phyloP scores from a whole-genome alignment of 1,139 yeast species.

The Hemisphaericaspora xylanilytica region DNA sequence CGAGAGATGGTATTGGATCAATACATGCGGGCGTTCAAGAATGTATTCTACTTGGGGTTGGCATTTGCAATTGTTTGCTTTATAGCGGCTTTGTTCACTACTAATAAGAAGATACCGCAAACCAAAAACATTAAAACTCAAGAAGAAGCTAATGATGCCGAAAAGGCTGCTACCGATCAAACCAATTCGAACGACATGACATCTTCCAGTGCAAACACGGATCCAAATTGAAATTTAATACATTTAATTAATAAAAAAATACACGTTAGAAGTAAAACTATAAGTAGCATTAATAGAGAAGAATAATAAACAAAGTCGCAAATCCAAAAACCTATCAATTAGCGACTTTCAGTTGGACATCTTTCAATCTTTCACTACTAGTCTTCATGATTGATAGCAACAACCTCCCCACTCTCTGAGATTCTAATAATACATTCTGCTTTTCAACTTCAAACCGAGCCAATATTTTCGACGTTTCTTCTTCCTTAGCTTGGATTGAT shows the following conservation, averaged over 20 bases:
- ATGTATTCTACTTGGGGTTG: conserved; percentile 41
- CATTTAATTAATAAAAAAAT: no score
- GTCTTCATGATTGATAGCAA: not conserved
- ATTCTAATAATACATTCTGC: not conserved
- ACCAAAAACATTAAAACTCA: conserved; percentile 5
- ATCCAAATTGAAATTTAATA: not conserved
- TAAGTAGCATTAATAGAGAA: no score
- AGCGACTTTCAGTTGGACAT: not conserved
- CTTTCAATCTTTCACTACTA: not conserved
- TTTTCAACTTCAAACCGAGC: conserved; percentile 2
- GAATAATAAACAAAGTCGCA: no score
- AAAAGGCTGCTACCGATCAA: not conserved
- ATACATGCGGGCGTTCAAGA: conserved; percentile 37
- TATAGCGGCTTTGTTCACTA: conserved; percentile 30
- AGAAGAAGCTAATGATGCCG: conserved; percentile 3
- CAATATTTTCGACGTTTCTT: not conserved
- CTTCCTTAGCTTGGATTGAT: conserved; percentile 1
- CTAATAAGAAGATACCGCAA: conserved; percentile 39
- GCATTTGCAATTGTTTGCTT: conserved; percentile 33
- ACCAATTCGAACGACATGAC: not conserved
- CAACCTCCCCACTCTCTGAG: not conserved
- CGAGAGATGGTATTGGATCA: conserved; percentile 24
- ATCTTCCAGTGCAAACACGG: not conserved
- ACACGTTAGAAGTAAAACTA: not conserved
- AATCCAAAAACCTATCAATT: no score